Base-by-base conservation (phyloP, 306 rosid genomes). In the Acacia melanoxylon region DNA sequence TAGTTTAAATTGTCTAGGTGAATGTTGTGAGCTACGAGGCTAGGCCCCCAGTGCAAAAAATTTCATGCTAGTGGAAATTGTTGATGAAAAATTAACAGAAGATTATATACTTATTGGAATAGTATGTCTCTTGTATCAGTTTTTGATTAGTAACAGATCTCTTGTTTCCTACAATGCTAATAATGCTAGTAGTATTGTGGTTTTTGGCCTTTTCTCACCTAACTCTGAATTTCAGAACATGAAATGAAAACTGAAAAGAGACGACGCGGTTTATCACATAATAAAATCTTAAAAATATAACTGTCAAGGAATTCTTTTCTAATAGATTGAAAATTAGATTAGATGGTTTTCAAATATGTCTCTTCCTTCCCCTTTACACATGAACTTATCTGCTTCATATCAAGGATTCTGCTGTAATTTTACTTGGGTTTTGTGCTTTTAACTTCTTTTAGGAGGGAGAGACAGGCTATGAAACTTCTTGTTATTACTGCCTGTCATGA, bases 401-500 rank as follows among this genome's bases (percentile, higher is more conserved):
- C 46, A 13, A 45, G 61, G 27, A 29, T 58, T 3, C 42, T 82
- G 69, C 45, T 59, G 65, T 86, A 20, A 81, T 63, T 37, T 37
- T 68, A 69, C 33, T 66, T 75, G 4, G 71, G 33, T 82, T 67
- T 73, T 69, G 35, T 78, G 76, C 56, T 73, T 75, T 54, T 86
- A 70, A 86, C 71, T 69, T 63, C 78, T 73, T 73, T 35, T 79
- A 93, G 99, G 93, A 95, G 73, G 97, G 98, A 83, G 99, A 83
- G 91, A 31, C 35, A 89, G 87, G 98, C 98, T 77, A 79, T 93
- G 86, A 93, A 95, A 86, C 78, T 93, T 72, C 96, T 93, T 41
- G 99, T 98, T 80, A 95, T 91, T 10, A 98, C 98, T 75, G 89
- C 98, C 2, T 93, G 96, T 72, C 93, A 91, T 40, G 97, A 93